Conservation (phyloP, 208 protist species). For the Leishmania guyanensis region DNA sequence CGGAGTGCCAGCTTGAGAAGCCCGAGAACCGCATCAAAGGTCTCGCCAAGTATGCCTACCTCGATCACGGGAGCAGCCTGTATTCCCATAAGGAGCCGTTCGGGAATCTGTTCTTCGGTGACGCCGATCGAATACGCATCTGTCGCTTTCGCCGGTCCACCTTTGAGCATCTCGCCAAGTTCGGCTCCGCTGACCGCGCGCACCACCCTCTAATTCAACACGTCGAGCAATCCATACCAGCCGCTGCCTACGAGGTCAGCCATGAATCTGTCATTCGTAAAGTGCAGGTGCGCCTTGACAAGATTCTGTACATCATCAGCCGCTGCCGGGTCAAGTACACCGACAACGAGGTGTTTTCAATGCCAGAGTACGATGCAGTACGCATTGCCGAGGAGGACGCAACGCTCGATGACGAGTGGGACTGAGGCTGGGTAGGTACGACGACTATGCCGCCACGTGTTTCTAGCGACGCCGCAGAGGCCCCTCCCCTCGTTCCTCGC, state of each 20-base stretch:
- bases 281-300: slow-evolving; percentile 66
- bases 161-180: slow-evolving; percentile 44
- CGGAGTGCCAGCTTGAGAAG: slow-evolving; percentile 37
- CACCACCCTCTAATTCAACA: slow-evolving; percentile 42
- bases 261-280: slow-evolving; percentile 47
- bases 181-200: slow-evolving; percentile 3
- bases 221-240: slow-evolving; percentile 36
- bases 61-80: slow-evolving; percentile 85
- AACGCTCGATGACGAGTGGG: slow-evolving; percentile 36
- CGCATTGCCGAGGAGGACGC: slow-evolving; percentile 64
- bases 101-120: slow-evolving; percentile 67
- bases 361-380: slow-evolving; percentile 67
- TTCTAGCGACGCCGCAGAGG: too few relatives aligned
- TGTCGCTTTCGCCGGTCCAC: slow-evolving; percentile 76
- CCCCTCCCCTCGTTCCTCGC: background rate
- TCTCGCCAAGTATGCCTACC: slow-evolving; percentile 79
- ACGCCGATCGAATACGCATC: slow-evolving; percentile 48
- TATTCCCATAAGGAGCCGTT: slow-evolving; percentile 80
- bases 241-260: slow-evolving; percentile 53
- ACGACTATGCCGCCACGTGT: too few relatives aligned
- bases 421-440: background rate
- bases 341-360: slow-evolving; percentile 51
- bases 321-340: slow-evolving; percentile 52
- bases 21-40: slow-evolving; percentile 49
- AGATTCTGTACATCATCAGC: slow-evolving; percentile 60